Evolutionary conservation across 768 basidiomycete species (phyloP), one percentile per base, ranked within the genome.

Genomic region (Tulasnella sp.): DNA sequence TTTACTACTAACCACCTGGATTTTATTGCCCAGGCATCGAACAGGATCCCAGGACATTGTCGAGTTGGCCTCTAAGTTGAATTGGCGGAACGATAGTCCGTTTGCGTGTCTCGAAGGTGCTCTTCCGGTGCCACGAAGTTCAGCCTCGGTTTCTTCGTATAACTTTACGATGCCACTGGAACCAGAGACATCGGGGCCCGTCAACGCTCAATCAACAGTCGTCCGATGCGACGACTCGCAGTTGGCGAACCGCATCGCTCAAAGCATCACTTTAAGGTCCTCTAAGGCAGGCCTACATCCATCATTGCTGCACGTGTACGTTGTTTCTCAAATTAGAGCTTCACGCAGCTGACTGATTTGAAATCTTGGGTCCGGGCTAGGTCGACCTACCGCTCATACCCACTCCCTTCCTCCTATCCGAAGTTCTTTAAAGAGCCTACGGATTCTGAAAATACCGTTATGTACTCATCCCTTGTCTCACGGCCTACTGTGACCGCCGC

Each of bases 321-420:
- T 64, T 11, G 9, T 6, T 15, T 9, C 36, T 29, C 9, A 9
- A 58, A 36, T 64, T 14, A 37, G n/a, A 49, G 15, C 4, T 58
- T 74, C 29, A 4, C 52, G 34, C 7, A 14, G 17, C 39, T 12
- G 19, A n/a, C 49, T 49, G 22, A 49, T n/a, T n/a, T n/a, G 22
- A 49, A 1, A 3, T n/a, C n/a, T n/a, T 4, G 7, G 1, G 19
- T n/a, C 49, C n/a, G 49, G 49, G 22, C 9, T 25, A 64, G 58
- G 31, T 64, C 31, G 25, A 64, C 40, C 14, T 76, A 69, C 75
- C 67, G 38, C 2, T 77, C 49, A 36, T 77, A 77, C 37, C 77
- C 77, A 37, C 37, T 77, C 25, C 77, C 77, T 42, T 64, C 64
- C 15, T 77, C 77, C 8, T 77, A 67, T 70, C 77, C 77, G 7